phyloP scores from a whole-genome alignment of 2,329 filamentous ascomycete genomes.

The Colletotrichum melonis region DNA sequence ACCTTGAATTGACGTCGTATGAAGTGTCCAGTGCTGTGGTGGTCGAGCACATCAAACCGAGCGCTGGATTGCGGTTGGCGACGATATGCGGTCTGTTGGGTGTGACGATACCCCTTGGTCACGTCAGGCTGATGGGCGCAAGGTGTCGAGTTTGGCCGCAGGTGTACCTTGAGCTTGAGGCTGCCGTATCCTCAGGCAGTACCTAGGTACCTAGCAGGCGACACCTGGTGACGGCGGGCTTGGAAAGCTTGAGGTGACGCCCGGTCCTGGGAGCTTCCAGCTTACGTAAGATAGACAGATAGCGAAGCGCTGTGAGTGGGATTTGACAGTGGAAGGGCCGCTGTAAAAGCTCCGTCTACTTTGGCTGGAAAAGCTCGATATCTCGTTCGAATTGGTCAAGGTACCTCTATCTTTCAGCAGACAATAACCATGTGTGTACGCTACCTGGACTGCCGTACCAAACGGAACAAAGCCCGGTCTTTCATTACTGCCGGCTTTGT shows the following conservation, averaged over 20 bases:
- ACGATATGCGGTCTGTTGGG: conserved; percentile 34
- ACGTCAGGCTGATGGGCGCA: conserved; percentile 26
- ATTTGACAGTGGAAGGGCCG: not conserved
- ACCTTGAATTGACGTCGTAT: conserved; percentile 22
- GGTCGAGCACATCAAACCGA: conserved; percentile 18
- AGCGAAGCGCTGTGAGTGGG: not conserved
- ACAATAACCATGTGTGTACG: not conserved
- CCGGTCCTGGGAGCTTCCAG: not conserved
- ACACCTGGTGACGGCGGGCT: not conserved
- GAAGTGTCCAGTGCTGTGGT: not conserved
- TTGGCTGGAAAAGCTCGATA: not conserved
- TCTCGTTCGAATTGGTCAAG: not conserved
- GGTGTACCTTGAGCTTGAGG: not conserved
- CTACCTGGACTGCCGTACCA: not conserved
- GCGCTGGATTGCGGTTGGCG: conserved; percentile 38
- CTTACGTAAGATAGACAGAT: not conserved
- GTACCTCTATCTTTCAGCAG: not conserved
- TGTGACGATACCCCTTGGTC: conserved; percentile 17
- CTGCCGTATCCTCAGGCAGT: conserved; percentile 28
- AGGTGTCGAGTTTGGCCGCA: conserved; percentile 25
- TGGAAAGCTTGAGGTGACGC: not conserved
- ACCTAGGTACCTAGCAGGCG: not conserved
- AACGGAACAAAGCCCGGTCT: conserved; percentile 22
- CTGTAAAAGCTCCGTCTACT: not conserved
- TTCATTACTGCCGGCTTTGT: conserved; percentile 17